Conservation (phyloP, 2,329 filamentous ascomycete species). For the Ceratocystis albifundus region DNA sequence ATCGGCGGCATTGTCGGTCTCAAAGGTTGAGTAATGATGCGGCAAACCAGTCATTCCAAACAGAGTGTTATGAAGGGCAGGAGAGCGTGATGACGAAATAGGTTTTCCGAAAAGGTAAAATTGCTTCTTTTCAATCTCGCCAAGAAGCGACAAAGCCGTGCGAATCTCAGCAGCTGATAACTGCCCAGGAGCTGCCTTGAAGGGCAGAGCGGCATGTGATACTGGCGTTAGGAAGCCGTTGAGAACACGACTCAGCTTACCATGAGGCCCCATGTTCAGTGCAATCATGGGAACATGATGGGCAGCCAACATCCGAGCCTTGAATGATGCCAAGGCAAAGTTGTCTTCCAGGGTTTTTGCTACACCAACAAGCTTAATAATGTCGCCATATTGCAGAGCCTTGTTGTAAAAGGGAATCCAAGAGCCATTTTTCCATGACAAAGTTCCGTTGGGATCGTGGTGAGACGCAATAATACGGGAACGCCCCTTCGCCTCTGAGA, state of each 20-base stretch:
- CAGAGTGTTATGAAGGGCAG: constrained; percentile 77
- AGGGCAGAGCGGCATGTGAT: constrained; percentile 76
- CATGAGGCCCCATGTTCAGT: constrained; percentile 84
- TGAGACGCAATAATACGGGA: constrained; percentile 90
- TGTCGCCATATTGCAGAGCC: constrained; percentile 77
- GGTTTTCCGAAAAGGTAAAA: constrained; percentile 87
- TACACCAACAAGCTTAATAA: constrained; percentile 86
- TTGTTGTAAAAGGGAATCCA: constrained; percentile 87
- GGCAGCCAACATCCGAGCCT: constrained; percentile 56
- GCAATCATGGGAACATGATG: constrained; percentile 80
- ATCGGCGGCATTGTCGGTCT: constrained; percentile 55
- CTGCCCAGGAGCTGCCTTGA: constrained; percentile 88
- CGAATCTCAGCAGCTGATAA: constrained; percentile 84
- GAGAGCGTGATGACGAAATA: constrained; percentile 70
- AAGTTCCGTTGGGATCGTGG: constrained; percentile 66
- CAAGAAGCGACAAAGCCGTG: constrained; percentile 62
- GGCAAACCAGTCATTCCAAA: constrained; percentile 69
- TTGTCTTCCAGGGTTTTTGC: constrained; percentile 73
- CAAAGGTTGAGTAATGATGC: constrained; percentile 64
- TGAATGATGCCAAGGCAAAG: constrained; percentile 72
- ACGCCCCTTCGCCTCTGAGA: constrained; percentile 55
- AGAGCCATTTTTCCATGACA: constrained; percentile 86
- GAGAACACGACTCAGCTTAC: constrained; percentile 79
- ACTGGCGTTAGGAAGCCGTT: constrained; percentile 94
- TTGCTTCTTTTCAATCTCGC: constrained; percentile 60